Evolutionary conservation across 202 grass and related monocot species (phyloP), one percentile per base, ranked within the genome.

Genomic region (Bolboschoenoplectus hybrid): DNA sequence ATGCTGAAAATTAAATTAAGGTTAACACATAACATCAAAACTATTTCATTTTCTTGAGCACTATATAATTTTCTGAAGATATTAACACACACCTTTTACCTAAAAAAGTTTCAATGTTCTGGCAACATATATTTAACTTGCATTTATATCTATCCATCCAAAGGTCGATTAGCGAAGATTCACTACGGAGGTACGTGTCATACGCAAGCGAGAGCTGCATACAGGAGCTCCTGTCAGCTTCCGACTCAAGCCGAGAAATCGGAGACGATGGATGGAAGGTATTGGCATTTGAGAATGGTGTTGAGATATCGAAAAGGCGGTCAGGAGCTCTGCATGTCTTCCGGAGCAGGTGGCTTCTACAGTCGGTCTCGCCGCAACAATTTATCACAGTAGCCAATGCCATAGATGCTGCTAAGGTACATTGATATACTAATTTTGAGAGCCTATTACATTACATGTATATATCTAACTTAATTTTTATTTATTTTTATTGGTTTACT

Each of bases 141-240:
- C 51, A 10, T 79, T 79, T 58, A 78, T 58, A 78, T 13, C 14
- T 14, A 60, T 51, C 11, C 20, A 78, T 76, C 12, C 2, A 12
- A 68, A 98, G 97, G 97, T 97, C 97, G 1, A 88, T 99, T 5
- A 99, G 97, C 13, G 97, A 99, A 82, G 97, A 99, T 66, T 99
- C 97, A 0, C 5, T 99, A 76, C 84, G 89, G 81, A 90, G 97
- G 85, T 99, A 97, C 9, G 97, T 99, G 75, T 89, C 90, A 67
- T 94, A 94, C 61, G 97, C 97, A 6, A 99, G 97, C 44, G 93
- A 99, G 93, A 91, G 92, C 80, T 99, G 93, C 91, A 99, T 99
- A 81, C 97, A 99, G 86, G 97, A 99, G 86, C 92, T 97, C 47
- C 89, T 99, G 7, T 84, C 97, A 9, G 97, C 93, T 63, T 99